Evolutionary conservation across 164 flowering plant genomes (phyloP).

Genomic region (Vitis labrusca): DNA sequence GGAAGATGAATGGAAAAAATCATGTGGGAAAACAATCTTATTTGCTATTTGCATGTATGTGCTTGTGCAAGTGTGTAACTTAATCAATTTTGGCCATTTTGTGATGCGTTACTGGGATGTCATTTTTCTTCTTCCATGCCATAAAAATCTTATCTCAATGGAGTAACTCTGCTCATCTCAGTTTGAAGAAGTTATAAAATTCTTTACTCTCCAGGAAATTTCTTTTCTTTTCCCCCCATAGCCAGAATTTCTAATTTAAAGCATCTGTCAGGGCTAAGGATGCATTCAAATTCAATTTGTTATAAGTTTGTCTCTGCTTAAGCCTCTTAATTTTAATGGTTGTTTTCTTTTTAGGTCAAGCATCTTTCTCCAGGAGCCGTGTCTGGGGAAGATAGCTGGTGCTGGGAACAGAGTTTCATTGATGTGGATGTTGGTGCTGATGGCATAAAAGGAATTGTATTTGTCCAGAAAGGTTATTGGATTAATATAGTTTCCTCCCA

Average conservation of each 20-base stretch:
- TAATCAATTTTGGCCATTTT: background rate
- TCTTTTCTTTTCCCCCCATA: too few relatives aligned
- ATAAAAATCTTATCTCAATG: too few relatives aligned
- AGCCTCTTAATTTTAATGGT: background rate
- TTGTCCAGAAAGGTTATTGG: conserved; percentile 93
- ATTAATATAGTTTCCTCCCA: conserved; percentile 73
- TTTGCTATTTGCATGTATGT: background rate
- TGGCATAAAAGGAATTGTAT: conserved; percentile 60
- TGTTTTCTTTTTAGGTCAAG: conserved; percentile 52
- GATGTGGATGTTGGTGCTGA: conserved; percentile 82
- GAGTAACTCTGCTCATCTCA: too few relatives aligned
- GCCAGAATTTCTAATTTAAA: too few relatives aligned
- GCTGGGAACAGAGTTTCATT: conserved; percentile 78
- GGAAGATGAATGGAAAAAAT: background rate
- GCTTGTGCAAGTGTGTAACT: background rate
- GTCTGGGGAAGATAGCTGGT: conserved; percentile 78
- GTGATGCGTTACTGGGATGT: too few relatives aligned
- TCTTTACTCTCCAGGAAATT: too few relatives aligned
- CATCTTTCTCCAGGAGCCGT: conserved; percentile 33
- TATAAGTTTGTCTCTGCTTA: background rate
- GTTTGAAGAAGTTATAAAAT: too few relatives aligned
- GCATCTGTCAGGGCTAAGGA: too few relatives aligned
- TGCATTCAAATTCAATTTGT: background rate
- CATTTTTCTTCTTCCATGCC: too few relatives aligned
- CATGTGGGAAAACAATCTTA: background rate